Evolutionary conservation across 208 protist genomes (phyloP), one percentile per base, ranked within the genome.

Genomic region (Angomonas ambiguus): DNA sequence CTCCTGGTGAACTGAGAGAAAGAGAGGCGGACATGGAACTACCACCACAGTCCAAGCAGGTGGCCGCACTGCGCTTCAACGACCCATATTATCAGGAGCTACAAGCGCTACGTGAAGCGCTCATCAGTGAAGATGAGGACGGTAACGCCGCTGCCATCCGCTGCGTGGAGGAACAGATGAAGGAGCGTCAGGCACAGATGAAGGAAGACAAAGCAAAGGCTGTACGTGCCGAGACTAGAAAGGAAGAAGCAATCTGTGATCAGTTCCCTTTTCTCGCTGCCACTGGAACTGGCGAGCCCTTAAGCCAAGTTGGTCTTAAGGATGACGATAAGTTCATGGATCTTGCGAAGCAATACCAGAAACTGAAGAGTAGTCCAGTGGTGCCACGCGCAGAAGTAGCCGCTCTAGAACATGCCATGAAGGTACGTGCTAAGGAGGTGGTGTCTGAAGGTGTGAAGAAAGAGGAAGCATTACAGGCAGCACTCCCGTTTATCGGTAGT

Each of bases 1-100:
- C 48, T 18, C 66, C 64, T 0, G 65, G 67, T 25, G 70, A 79
- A 57, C 34, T 79, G 27, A 33, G n/a, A n/a, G 71, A 74, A 34
- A n/a, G 28, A 13, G 51, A 70, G 56, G 68, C 56, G 13, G 76
- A 75, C 31, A 57, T 28, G 2, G 31, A 20, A 33, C 58, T 75
- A 51, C 63, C 59, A n/a, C 59, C 76, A 2, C 53, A 33, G 42
- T 51, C 64, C 5, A 65, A 42, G 18, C 66, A 24, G 31, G 66
- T 72, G 16, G 58, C 72, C 18, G 33, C 55, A n/a, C 49, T 66
- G 49, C 33, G 62, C 53, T 33, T 20, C 49, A 75, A 51, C 62
- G 76, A 82, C 61, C 49, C 71, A 13, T 82, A 83, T 63, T 87
- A 79, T 65, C 69, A 79, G 49, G 77, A 84, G 76, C 76, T 85